These are phyloP conservation scores for Venturia aucupariae DNA, from an alignment of 2,329 filamentous ascomycete genomes.

Conservation along the genomic window DNA sequence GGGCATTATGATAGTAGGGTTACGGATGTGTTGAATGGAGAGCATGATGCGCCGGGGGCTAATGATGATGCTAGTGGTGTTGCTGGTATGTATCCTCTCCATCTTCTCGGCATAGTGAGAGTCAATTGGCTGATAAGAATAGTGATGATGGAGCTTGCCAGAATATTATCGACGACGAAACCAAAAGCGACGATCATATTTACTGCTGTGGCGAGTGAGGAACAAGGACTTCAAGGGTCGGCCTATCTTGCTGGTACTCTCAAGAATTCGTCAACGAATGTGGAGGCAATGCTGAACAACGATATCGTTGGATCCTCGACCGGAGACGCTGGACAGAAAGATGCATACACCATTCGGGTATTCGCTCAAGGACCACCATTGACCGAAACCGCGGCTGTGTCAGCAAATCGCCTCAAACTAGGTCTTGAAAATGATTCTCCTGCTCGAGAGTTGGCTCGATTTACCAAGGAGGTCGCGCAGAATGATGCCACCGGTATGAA, in stretches of 20 bases:
- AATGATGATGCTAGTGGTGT: conserved; percentile 51
- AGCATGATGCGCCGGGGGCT: conserved; percentile 45
- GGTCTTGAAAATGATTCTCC: conserved; percentile 46
- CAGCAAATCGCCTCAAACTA: conserved; percentile 32
- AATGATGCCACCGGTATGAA: conserved; percentile 46
- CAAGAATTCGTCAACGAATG: conserved; percentile 42
- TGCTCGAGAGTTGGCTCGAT: conserved; percentile 45
- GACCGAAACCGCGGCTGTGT: conserved; percentile 32
- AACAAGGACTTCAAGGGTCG: conserved; percentile 46
- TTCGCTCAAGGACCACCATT: conserved; percentile 43
- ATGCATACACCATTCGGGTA: conserved; percentile 45
- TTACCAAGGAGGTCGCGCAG: conserved; percentile 45
- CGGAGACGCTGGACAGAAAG: conserved; percentile 36
- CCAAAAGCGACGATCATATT: conserved; percentile 48
- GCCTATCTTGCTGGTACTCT: conserved; percentile 44
- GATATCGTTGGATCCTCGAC: conserved; percentile 47
- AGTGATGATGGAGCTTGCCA: conserved; percentile 47
- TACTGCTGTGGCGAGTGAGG: conserved; percentile 48
- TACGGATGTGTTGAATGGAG: conserved; percentile 42
- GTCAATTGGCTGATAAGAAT: neutral
- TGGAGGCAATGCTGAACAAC: conserved; percentile 50
- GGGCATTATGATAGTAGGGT: conserved; percentile 48
- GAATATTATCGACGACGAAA: conserved; percentile 39
- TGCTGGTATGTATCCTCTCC: conserved; percentile 25
- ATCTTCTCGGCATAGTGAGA: conserved; percentile 15